Evolutionary conservation across 208 protist genomes (phyloP).

Genomic region (Wallacemonas rigidus): DNA sequence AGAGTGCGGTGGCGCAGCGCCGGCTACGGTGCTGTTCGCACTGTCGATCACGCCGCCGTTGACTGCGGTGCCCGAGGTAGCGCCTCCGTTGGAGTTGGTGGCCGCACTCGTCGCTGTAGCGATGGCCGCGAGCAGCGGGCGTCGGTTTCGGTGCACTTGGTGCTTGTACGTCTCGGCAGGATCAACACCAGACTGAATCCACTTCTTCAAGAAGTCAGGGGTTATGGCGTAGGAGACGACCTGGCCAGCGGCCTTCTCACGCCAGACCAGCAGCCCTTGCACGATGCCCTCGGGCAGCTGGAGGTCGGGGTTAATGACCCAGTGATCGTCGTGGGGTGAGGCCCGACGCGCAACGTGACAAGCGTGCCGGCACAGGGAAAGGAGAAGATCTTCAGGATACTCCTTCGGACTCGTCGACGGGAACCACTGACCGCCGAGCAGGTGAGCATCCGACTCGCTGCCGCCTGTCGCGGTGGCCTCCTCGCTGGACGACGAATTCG

Average conservation of each 20-base stretch:
- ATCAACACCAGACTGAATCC: slow-evolving; percentile 33
- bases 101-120: no score
- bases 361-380: slow-evolving; percentile 53
- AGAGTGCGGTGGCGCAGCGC: no score
- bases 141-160: slow-evolving; percentile 11
- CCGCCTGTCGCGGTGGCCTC: no score
- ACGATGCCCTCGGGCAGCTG: slow-evolving; percentile 33
- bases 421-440: neutral
- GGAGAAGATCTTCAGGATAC: slow-evolving; percentile 58
- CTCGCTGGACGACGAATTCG: no score
- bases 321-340: slow-evolving; percentile 44
- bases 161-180: slow-evolving; percentile 25
- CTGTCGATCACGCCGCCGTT: neutral
- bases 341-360: slow-evolving; percentile 44
- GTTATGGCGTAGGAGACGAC: slow-evolving; percentile 49
- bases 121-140: neutral
- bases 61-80: neutral
- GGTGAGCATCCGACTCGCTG: neutral
- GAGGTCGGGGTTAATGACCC: slow-evolving; percentile 38
- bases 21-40: neutral
- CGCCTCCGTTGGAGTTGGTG: neutral
- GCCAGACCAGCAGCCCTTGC: slow-evolving; percentile 41
- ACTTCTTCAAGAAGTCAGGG: slow-evolving; percentile 50
- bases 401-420: slow-evolving; percentile 28
- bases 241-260: slow-evolving; percentile 32